A percentile compares a stretch with the other conserved stretches of the same genome.
Evolutionary conservation across 305 asterid species (phyloP).

Genomic region (Petunia hybrid): DNA sequence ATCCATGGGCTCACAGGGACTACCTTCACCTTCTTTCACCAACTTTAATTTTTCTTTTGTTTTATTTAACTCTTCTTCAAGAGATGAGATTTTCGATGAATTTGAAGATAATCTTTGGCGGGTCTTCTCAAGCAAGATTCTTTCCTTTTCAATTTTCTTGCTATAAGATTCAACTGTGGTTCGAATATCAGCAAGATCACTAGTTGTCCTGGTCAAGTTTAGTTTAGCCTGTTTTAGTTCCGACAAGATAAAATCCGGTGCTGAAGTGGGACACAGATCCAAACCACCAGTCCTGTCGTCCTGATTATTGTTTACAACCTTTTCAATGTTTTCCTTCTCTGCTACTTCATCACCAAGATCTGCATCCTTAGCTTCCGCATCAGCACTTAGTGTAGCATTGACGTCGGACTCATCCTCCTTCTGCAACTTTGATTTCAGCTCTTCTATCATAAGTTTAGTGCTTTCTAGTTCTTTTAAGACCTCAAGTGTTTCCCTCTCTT

Average conservation of each 20-base stretch:
- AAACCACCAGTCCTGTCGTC: slow-evolving; percentile 17
- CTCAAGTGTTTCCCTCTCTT: slow-evolving; percentile 87
- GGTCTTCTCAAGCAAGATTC: slow-evolving; percentile 76
- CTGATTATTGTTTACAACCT: background rate
- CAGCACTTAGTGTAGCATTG: slow-evolving; percentile 43
- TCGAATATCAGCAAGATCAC: slow-evolving; percentile 79
- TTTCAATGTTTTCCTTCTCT: slow-evolving; percentile 34
- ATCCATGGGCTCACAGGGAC: slow-evolving; percentile 48
- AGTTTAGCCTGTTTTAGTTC: slow-evolving; percentile 88
- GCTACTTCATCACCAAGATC: slow-evolving; percentile 31
- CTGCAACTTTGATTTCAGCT: slow-evolving; percentile 68
- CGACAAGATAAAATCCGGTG: slow-evolving; percentile 67
- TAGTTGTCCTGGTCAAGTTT: slow-evolving; percentile 71
- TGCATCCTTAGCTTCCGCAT: slow-evolving; percentile 33
- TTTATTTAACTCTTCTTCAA: slow-evolving; percentile 71
- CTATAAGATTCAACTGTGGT: slow-evolving; percentile 73
- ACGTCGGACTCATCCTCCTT: slow-evolving; percentile 57
- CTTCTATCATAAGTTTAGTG: slow-evolving; percentile 73
- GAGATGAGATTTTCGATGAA: slow-evolving; percentile 56
- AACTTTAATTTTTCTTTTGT: slow-evolving; percentile 51
- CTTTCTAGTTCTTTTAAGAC: slow-evolving; percentile 80
- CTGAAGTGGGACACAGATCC: slow-evolving; percentile 57
- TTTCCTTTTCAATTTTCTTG: slow-evolving; percentile 82
- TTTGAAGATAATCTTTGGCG: slow-evolving; percentile 72
- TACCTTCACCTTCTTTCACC: slow-evolving; percentile 41